Conservation (phyloP, 371 early-diverging fungal species). For the Dichotomocladium elegans region DNA sequence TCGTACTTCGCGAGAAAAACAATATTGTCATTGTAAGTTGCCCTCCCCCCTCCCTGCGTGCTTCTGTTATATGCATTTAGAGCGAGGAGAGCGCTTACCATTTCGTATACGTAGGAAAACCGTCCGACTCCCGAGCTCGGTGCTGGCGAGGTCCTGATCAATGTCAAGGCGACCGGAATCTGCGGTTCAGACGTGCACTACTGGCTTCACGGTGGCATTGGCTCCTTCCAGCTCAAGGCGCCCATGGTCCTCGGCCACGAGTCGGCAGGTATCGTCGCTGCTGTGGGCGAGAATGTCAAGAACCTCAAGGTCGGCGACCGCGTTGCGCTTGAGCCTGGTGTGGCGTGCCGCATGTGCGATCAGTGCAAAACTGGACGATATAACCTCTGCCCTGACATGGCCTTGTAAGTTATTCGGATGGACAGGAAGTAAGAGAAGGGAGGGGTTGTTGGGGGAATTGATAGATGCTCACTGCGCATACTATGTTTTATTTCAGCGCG, state of each 20-base stretch:
- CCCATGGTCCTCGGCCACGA: slow-evolving; percentile 81
- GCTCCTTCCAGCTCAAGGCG: slow-evolving; percentile 31
- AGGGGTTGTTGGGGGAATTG: neutral
- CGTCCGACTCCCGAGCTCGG: slow-evolving; percentile 23
- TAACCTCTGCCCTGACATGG: slow-evolving; percentile 47
- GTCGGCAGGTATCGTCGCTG: slow-evolving; percentile 64
- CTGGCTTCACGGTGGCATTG: slow-evolving; percentile 47
- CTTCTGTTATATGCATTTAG: neutral
- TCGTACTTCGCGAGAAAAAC: slow-evolving; percentile 18
- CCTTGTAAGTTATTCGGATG: slow-evolving; percentile 21
- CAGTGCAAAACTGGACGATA: slow-evolving; percentile 50
- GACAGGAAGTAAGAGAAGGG: neutral
- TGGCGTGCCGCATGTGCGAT: slow-evolving; percentile 58
- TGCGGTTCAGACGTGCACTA: slow-evolving; percentile 53
- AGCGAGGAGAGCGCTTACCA: neutral
- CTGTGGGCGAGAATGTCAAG: slow-evolving; percentile 51
- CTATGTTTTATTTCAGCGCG: slow-evolving; percentile 22
- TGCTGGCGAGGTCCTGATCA: slow-evolving; percentile 38
- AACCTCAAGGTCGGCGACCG: slow-evolving; percentile 65
- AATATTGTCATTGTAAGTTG: slow-evolving; percentile 24
- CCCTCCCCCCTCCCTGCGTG: no score
- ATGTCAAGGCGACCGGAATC: slow-evolving; percentile 47
- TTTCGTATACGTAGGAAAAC: slow-evolving; percentile 14
- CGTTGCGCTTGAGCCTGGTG: slow-evolving; percentile 65
- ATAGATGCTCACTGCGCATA: neutral